Base-by-base conservation (phyloP, 1,284 basidiomycete species). In the Takashimella tepidaria region DNA sequence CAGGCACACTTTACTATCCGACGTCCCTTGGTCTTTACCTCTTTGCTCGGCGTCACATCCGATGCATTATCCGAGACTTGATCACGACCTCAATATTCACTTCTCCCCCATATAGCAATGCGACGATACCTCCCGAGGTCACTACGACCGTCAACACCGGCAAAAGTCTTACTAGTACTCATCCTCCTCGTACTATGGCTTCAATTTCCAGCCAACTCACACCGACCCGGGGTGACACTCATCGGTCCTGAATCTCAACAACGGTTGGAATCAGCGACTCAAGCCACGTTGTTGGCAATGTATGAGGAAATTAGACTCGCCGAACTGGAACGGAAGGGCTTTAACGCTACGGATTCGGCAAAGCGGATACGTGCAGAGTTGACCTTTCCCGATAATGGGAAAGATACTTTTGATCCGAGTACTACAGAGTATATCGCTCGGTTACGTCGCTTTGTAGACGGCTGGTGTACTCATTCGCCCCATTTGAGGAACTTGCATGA, bases 381-480 rank as follows among this genome's bases (percentile, higher is more conserved):
- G 1, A 20, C 42, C 4, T 44, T 21, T n/a, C 27, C 50, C 1
- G 43, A 47, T 0, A 52, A 55, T 4, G 55, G 56, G 3, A 27
- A 47, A 6, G 41, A 46, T 12, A 46, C 53, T 2, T 53, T 66
- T 8, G 42, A 53, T 41, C 50, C 60, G 8, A 47, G 53, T 19
- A 37, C 55, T 19, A 55, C 58, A 3, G 46, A 31, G 10, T 66
- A 66, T 44, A 48, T 60, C 5, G 24, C 46, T 5, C 55, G 64
- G 1, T 52, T 66, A 21, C 26, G 44, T 12, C 13, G 13, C 19
- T 64, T 64, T 49, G 55, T 61, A 10, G 41, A 42, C 21, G 44
- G 13, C 4, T 51, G 47, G 6, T 49, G 64, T 21, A 19, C 23
- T 8, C 13, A 42, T 11, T 55, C 57, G 8, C 21, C 50, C 11